Evolutionary conservation across 2,329 filamentous ascomycete genomes (phyloP).

Genomic region (Neophaeococcomyces aloes): DNA sequence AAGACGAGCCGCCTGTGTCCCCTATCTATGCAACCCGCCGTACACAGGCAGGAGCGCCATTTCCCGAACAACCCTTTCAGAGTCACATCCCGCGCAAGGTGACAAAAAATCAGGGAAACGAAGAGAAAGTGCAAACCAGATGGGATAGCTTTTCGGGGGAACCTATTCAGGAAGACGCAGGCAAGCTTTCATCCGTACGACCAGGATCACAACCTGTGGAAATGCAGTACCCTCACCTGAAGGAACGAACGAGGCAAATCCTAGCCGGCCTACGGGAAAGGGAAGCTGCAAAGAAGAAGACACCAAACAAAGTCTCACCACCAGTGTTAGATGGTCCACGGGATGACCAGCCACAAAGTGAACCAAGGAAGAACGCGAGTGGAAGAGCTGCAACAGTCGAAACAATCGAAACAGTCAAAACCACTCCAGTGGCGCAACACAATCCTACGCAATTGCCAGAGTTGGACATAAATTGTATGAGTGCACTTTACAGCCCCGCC

Average conservation of each 20-base stretch:
- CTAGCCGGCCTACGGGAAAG: constrained; percentile 24
- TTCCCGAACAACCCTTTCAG: constrained; percentile 12
- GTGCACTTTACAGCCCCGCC: not conserved
- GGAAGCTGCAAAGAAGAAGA: constrained; percentile 25
- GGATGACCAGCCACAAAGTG: constrained; percentile 37
- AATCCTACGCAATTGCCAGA: constrained; percentile 22
- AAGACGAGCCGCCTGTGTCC: constrained; percentile 20
- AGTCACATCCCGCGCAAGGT: constrained; percentile 19
- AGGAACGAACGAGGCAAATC: constrained; percentile 30
- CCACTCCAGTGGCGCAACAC: constrained; percentile 43
- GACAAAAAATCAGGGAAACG: constrained; percentile 12
- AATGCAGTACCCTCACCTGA: constrained; percentile 25
- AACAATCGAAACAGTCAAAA: constrained; percentile 54
- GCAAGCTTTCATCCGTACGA: constrained; percentile 31
- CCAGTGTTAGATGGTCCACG: constrained; percentile 31
- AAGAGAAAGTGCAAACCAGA: constrained; percentile 30
- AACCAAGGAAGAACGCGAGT: constrained; percentile 62
- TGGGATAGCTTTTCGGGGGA: constrained; percentile 61
- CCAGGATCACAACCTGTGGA: constrained; percentile 21
- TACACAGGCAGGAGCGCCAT: constrained; percentile 19
- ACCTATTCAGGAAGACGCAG: constrained; percentile 47
- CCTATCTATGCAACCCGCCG: constrained; percentile 24
- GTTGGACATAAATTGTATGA: constrained; percentile 15
- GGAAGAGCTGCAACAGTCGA: constrained; percentile 55
- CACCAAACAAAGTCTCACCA: constrained; percentile 23